Conservation (phyloP, 31 red algal species). For the Porphyra umbilicalis region DNA sequence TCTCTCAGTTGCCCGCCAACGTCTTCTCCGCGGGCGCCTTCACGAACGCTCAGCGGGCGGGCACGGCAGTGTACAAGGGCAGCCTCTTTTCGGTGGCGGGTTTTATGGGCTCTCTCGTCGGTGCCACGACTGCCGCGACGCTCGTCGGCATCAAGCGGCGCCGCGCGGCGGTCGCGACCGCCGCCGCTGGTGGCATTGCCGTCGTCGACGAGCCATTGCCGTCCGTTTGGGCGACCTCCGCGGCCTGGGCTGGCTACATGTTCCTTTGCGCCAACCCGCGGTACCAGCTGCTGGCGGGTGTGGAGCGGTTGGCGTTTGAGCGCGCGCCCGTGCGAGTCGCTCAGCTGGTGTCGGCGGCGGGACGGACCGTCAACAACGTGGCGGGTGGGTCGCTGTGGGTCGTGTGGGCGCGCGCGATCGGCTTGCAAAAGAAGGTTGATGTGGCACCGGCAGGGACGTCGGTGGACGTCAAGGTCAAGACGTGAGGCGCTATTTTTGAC, state of each 20-base stretch:
- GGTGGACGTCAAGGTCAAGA: not conserved
- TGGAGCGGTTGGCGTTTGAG: conserved; percentile 61
- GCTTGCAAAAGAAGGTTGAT: conserved; percentile 27
- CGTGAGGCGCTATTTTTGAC: too few species aligned
- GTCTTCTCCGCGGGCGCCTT: conserved; percentile 37
- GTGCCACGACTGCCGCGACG: conserved; percentile 30
- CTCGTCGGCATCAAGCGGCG: conserved; percentile 26
- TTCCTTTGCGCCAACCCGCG: conserved; percentile 73
- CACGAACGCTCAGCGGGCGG: conserved; percentile 21
- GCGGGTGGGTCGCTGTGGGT: conserved; percentile 89
- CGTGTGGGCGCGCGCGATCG: conserved; percentile 39
- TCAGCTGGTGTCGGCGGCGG: conserved; percentile 38
- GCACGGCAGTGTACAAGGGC: conserved; percentile 54
- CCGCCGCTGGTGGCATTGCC: not conserved
- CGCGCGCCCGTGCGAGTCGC: conserved; percentile 38
- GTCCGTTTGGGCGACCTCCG: conserved; percentile 44
- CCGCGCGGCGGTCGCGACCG: not conserved
- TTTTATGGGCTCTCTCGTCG: conserved; percentile 58
- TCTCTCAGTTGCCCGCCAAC: conserved; percentile 48
- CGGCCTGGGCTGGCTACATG: conserved; percentile 94
- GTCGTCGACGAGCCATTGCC: conserved; percentile 35
- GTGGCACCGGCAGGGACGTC: not conserved
- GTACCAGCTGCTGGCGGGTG: conserved; percentile 80
- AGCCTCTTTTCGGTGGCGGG: conserved; percentile 60
- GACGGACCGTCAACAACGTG: conserved; percentile 86